Base-by-base conservation (phyloP, 495 filamentous ascomycete species). In the Lophium mytilinum region DNA sequence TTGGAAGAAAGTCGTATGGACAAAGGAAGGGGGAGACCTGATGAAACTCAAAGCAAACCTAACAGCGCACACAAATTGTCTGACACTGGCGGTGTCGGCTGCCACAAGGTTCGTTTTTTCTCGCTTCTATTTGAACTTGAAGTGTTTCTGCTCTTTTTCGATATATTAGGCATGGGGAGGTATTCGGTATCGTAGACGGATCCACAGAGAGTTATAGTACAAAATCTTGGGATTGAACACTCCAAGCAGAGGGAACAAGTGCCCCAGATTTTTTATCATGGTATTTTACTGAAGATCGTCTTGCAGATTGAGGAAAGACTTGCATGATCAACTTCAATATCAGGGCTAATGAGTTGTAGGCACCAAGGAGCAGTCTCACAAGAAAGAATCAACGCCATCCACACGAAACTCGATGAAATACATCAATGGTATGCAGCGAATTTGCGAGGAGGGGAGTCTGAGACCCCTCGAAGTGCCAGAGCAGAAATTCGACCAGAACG, bases 1-100 rank as follows among this genome's bases (percentile, higher is more conserved):
- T 34, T 57, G 54, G 54, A 57, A 57, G 14, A 57, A 50, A 35
- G 9, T 57, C 3, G 4, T 40, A 9, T 57, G 54, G 54, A 57
- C 54, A 19, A 57, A 33, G 40, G 54, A 57, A 37, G 54, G 46
- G 10, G 54, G 54, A 24, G 54, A 50, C 15, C 24, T 57, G 21
- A 50, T 18, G 5, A 57, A 57, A 18, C 34, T 57, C 8, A 57
- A 57, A 36, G 19, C 2, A 5, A 57, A 34, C 33, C 54, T 57
- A 12, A 50, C 17, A 1, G 46, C 45, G 9, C 54, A 57, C n/a
- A 57, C 33, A 33, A 57, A 57, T 45, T 45, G 33, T 12, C 46
- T 57, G 3, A 21, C 50, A 4, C 45, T 57, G 4, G 36, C 36
- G 3, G 7, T 57, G n/a, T 17, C 54, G 24, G 54, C 36, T 0